Conservation (phyloP, 805 yeast species). For the Starmerella cellae region DNA sequence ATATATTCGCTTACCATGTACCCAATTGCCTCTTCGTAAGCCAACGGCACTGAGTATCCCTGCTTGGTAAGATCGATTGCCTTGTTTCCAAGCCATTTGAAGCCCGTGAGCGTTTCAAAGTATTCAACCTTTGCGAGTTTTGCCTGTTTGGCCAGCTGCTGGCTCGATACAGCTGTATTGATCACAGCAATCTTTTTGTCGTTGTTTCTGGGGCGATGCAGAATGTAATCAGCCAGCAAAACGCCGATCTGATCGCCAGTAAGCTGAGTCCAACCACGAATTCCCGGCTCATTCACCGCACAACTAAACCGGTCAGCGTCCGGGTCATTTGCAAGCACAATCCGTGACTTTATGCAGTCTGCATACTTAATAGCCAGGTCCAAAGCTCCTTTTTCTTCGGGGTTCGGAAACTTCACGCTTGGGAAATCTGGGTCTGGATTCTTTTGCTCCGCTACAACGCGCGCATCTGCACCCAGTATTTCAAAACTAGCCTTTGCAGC, state of each 20-base stretch:
- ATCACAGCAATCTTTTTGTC: constrained; percentile 37
- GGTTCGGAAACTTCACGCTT: constrained; percentile 84
- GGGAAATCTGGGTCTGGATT: constrained; percentile 74
- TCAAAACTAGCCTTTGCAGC: constrained; percentile 36
- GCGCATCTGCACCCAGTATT: constrained; percentile 28
- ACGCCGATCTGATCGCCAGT: constrained; percentile 88
- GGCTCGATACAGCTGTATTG: constrained; percentile 88
- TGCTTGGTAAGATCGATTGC: constrained; percentile 55
- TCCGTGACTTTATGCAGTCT: constrained; percentile 33
- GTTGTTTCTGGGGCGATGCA: constrained; percentile 17
- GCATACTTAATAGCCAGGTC: constrained; percentile 56
- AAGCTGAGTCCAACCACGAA: constrained; percentile 66
- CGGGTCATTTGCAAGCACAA: constrained; percentile 86
- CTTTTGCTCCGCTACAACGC: constrained; percentile 49
- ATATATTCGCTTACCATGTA: constrained; percentile 53
- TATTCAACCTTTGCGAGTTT: constrained; percentile 43
- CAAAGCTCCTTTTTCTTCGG: constrained; percentile 83
- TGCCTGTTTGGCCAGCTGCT: constrained; percentile 61
- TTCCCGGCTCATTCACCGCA: constrained; percentile 42
- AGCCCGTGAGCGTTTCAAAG: constrained; percentile 83
- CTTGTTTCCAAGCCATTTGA: constrained; percentile 92
- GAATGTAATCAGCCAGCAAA: constrained; percentile 57
- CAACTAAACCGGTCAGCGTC: constrained; percentile 91
- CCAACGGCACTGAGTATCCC: constrained; percentile 71
- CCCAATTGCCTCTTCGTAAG: constrained; percentile 92